Evolutionary conservation across 1,284 basidiomycete genomes (phyloP), one percentile per base, ranked within the genome.

Genomic region (Ganoderma multipileum): DNA sequence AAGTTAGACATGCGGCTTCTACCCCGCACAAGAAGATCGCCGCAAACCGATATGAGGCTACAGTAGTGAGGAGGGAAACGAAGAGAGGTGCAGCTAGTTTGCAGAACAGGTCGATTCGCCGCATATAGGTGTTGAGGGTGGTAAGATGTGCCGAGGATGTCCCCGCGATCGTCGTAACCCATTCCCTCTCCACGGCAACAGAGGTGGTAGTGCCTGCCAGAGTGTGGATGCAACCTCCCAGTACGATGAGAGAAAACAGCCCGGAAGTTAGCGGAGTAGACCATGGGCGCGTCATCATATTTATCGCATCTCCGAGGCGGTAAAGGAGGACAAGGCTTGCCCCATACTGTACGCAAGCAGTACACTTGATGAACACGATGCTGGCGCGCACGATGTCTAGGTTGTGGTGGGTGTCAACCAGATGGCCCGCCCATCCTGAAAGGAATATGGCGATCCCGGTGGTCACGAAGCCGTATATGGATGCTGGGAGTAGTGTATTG

Each of bases 111-210:
- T 89, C 85, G 61, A 88, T 86, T 11, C 86, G 83, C 5, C 87
- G 81, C 64, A 87, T 79, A 67, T 78, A 80, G 1, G 80, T 81
- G 70, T 84, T 84, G 20, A 84, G 69, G 26, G 70, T 77, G 2
- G 79, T 79, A 30, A 83, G 76, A 20, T 71, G 73, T 0, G 66
- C 67, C 67, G 82, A 75, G 63, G 77, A 75, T 55, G 75, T 74
- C 9, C 79, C 74, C 0, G 83, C 81, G 67, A 87, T 84, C 58
- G 79, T 75, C 0, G 83, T 83, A 0, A 84, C 83, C 87, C 87
- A 89, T 68, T 88, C 87, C n/a, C 87, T 77, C 75, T 89, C 86
- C n/a, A 88, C 80, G 0, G 83, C 83, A 2, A 89, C 83, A 0
- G 83, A 82, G 50, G 86, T 84, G 12, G 82, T 81, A 0, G 83